Percentiles rank a stretch among this genome's conserved stretches.
Conservation (phyloP, 75 land plant species). For the Cryptomeria japonica region DNA sequence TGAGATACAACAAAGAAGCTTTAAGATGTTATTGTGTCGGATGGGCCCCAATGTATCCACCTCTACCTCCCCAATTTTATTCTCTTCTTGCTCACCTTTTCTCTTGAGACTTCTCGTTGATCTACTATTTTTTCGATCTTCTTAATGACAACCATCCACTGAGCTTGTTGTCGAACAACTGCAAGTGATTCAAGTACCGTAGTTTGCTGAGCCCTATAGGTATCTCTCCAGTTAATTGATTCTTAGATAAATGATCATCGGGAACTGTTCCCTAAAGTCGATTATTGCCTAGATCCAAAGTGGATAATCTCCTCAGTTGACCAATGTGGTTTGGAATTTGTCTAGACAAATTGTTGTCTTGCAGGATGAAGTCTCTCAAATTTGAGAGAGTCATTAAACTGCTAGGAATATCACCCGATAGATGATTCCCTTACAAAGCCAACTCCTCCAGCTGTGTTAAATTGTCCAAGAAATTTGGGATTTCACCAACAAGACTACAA, state of each 20-base stretch:
- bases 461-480: too few relatives aligned
- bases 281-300: too few relatives aligned
- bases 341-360: too few relatives aligned
- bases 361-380: too few relatives aligned
- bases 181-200: conserved; percentile 7
- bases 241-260: background rate
- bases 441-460: too few relatives aligned
- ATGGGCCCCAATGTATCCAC: conserved; percentile 36
- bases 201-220: conserved; percentile 20
- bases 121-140: background rate
- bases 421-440: too few relatives aligned
- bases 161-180: conserved; percentile 11
- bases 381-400: too few relatives aligned
- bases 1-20: conserved; percentile 25
- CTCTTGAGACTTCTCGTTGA: too few relatives aligned
- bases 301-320: too few relatives aligned
- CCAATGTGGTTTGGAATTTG: too few relatives aligned
- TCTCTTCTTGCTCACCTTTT: background rate
- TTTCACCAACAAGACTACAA: too few relatives aligned
- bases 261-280: conserved; percentile 20
- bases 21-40: conserved; percentile 57
- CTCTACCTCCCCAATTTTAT: conserved; percentile 24
- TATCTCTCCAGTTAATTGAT: conserved; percentile 7
- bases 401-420: too few relatives aligned
- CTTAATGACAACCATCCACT: conserved; percentile 6